Evolutionary conservation across 805 yeast species (phyloP), one percentile per base, ranked within the genome.

Genomic region (Kluyveromyces dobzhanskii): DNA sequence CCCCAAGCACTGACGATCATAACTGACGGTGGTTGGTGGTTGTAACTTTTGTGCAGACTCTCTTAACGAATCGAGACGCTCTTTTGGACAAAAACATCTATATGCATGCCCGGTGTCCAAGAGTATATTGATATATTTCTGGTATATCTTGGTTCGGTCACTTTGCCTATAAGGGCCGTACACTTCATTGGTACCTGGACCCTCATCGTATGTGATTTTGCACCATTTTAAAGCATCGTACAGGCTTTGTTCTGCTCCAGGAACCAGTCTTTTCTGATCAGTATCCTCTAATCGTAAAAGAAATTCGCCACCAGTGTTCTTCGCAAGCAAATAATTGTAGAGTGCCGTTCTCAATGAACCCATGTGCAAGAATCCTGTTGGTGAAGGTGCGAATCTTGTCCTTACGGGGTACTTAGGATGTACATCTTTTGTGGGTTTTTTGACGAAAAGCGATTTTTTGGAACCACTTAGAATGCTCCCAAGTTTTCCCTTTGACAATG

Each of bases 321-420:
- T 76, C 0, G 98, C 97, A 12, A 85, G 62, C 13, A 92, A 59
- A 51, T 79, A 92, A 59, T 92, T 92, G 62, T 86, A 92, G 14
- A 92, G 61, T 0, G 97, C 97, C 0, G 99, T 92, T 57, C 99
- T 66, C 33, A 92, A 56, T 0, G 97, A 88, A 0, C 99, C 99
- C 43, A 92, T 57, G 57, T 92, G 99, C n/a, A 92, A 67, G 44
- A 75, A 75, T 0, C 99, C 99, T 0, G 99, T 92, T 1, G 99
- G 99, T 2, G 97, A 87, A 0, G 99, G 98, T 0, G 99, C 99
- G 61, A 92, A 92, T 46, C 99, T 65, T 1, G 97, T 85, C 47
- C 96, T 62, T 0, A 78, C 94, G 0, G 92, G 86, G 0, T 43
- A 26, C 1, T 41, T 47, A 1, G 78, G 76, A 32, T 69, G 72